These are phyloP conservation scores for Brettanomyces custersianus DNA, from an alignment of 805 yeast species.

Conservation along the genomic window DNA sequence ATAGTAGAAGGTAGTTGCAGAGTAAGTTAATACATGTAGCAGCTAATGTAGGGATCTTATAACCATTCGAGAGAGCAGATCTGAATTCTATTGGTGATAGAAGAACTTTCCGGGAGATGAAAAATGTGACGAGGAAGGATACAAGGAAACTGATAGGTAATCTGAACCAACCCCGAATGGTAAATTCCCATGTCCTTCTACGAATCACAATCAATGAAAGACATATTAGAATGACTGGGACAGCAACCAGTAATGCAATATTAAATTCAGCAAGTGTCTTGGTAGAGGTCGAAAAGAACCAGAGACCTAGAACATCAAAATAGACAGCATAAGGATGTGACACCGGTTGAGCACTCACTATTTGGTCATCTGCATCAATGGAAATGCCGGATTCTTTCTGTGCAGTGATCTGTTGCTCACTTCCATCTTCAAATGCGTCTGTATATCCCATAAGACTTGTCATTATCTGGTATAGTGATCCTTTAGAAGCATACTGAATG, in stretches of 20 bases:
- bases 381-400: no score
- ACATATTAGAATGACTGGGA: constrained; percentile 45
- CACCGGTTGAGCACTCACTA: no score
- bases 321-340: constrained; percentile 54
- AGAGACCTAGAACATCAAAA: constrained; percentile 54
- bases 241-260: constrained; percentile 37
- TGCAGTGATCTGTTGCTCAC: constrained; percentile 5
- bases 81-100: constrained; percentile 32
- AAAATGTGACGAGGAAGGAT: constrained; percentile 31
- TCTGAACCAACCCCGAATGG: constrained; percentile 38
- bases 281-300: constrained; percentile 45
- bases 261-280: constrained; percentile 42
- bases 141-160: constrained; percentile 48
- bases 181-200: constrained; percentile 40
- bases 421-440: constrained; percentile 4
- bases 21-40: constrained; percentile 39
- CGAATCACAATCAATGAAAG: constrained; percentile 38
- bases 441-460: constrained; percentile 58
- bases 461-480: constrained; percentile 81
- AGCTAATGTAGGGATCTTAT: constrained; percentile 40
- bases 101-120: constrained; percentile 32
- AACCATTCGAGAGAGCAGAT: constrained; percentile 40
- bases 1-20: constrained; percentile 48
- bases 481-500: constrained; percentile 51
- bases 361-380: no score